Percentiles rank a stretch among this genome's conserved stretches.
These are phyloP conservation scores for Vigna mungo DNA, from an alignment of 306 rosid species.

Conservation along the genomic window DNA sequence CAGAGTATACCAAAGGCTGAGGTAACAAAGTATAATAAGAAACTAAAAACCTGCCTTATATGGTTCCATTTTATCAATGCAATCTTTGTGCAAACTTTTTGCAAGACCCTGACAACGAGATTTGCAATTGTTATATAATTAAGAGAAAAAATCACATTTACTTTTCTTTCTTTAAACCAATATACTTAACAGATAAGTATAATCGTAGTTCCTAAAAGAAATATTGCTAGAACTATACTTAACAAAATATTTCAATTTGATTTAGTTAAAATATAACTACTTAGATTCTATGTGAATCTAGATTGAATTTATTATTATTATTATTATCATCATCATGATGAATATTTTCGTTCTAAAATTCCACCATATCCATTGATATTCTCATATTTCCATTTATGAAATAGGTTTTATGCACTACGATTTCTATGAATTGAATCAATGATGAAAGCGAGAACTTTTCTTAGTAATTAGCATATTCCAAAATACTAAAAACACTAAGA, in stretches of 20 bases:
- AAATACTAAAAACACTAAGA: not conserved
- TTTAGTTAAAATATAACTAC: too few relatives aligned
- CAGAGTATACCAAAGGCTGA: conserved; percentile 17
- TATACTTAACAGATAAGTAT: conserved; percentile 6
- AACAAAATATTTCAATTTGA: too few relatives aligned
- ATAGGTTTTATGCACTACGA: conserved; percentile 24
- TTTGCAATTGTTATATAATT: conserved; percentile 28
- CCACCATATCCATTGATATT: not conserved
- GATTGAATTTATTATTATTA: too few relatives aligned
- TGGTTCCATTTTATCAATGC: conserved; percentile 70
- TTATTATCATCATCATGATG: too few relatives aligned
- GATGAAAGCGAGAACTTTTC: not conserved
- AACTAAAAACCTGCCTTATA: conserved; percentile 62
- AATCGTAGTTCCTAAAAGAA: not conserved
- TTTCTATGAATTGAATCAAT: conserved; percentile 27
- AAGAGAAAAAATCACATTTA: not conserved
- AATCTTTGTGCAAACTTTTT: conserved; percentile 76
- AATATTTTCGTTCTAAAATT: not conserved
- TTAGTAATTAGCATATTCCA: not conserved
- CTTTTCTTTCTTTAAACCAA: conserved; percentile 10
- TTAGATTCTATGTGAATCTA: too few relatives aligned
- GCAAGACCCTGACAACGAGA: conserved; percentile 66
- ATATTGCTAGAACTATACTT: conserved; percentile 5
- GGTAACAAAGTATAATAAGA: conserved; percentile 24
- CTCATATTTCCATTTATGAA: conserved; percentile 6